Evolutionary conservation across 441 rosid genomes (phyloP), one percentile per base, ranked within the genome.

Genomic region (Macaranga tanarius): DNA sequence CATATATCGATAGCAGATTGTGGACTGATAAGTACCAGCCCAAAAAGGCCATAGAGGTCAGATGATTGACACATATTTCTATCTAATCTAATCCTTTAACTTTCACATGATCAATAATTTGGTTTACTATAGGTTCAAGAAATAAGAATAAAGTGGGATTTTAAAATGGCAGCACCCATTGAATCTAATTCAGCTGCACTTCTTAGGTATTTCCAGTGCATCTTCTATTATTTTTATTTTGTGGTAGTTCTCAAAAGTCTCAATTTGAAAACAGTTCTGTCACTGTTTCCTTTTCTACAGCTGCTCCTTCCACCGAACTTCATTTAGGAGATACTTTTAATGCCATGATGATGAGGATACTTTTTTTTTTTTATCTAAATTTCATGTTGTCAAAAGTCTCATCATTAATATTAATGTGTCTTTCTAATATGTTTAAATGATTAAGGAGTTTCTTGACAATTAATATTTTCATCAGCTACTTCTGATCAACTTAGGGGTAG

Each of bases 11-110:
- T 69, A 74, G 89, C 82, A 84, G 80, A 77, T 76, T 93, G 70
- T 95, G 98, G 99, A 86, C 83, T 17, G 90, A 85, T 65, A 95
- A 93, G 78, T 90, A 91, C 83, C 91, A 82, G 84, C 98, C 98
- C 71, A 84, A 75, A 76, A 85, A 61, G 70, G 88, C 90, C 72
- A 73, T 20, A 7, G 97, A 95, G 96, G 99, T 92, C 63, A 79
- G 88, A 75, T 67, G 59, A 23, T 80, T 76, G 42, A 25, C 79
- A 65, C n/a, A n/a, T 56, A 51, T 55, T 47, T 45, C 79, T 54
- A 31, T 73, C 55, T 73, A 31, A 55, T 69, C 52, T 74, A 26
- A 4, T 38, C 65, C 44, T 45, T 47, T 68, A 16, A 59, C 15
- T 54, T 64, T 60, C 28, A 4, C 60, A 17, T 52, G 19, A 66